A percentile compares a stretch with the other conserved stretches of the same genome.
Conservation (phyloP, 2,329 filamentous ascomycete genomes). For the Exophiala calicioides region DNA sequence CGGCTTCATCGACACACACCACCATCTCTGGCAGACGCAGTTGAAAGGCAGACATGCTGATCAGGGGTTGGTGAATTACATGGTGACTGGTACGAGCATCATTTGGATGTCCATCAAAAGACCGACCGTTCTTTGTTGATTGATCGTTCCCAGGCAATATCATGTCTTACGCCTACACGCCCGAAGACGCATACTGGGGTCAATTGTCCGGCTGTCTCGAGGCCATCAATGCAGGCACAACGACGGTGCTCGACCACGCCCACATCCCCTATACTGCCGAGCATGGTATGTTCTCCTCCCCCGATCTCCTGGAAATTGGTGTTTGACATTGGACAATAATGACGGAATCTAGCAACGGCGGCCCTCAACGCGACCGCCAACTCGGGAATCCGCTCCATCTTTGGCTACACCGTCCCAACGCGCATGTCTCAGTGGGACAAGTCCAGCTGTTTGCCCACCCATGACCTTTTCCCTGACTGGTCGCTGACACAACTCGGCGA, state of each 20-base stretch:
- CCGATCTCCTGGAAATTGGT: constrained; percentile 24
- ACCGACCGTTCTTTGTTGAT: not conserved
- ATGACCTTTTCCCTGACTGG: constrained; percentile 32
- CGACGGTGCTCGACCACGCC: constrained; percentile 37
- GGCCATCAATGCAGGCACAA: constrained; percentile 25
- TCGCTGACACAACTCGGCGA: constrained; percentile 29
- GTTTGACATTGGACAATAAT: too few relatives aligned
- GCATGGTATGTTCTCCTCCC: constrained; percentile 36
- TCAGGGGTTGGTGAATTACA: constrained; percentile 44
- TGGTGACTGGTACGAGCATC: constrained; percentile 38
- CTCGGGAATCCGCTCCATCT: constrained; percentile 36
- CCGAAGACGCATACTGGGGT: constrained; percentile 49
- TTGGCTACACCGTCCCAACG: constrained; percentile 31
- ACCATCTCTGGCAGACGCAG: constrained; percentile 49
- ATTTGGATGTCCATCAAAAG: not conserved
- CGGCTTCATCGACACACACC: constrained; percentile 38
- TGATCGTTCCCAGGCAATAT: constrained; percentile 38
- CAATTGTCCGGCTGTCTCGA: constrained; percentile 25
- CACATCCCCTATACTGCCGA: constrained; percentile 33
- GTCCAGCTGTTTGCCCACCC: constrained; percentile 18
- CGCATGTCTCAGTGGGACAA: constrained; percentile 32
- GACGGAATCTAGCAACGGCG: constrained; percentile 32
- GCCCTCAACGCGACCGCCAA: constrained; percentile 32
- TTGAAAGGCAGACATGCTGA: constrained; percentile 43
- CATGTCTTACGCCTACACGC: constrained; percentile 37